Evolutionary conservation across 2,329 filamentous ascomycete species (phyloP), one percentile per base, ranked within the genome.

Genomic region (Pochonia chlamydosporia): DNA sequence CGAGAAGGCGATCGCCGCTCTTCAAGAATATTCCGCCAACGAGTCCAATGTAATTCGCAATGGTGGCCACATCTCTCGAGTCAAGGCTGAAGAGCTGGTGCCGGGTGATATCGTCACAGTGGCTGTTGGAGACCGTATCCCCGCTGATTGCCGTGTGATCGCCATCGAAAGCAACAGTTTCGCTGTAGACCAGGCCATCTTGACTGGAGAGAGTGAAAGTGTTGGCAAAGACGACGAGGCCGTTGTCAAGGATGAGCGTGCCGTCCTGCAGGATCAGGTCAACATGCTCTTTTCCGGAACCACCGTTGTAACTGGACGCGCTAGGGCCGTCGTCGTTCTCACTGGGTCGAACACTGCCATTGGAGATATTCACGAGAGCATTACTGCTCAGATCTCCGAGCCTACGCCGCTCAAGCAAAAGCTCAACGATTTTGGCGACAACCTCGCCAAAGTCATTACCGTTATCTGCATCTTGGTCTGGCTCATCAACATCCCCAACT

Each of bases 221-320:
- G 92, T 99, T 44, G 80, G 84, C 64, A 99, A 99, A 71, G 88
- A 92, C 59, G 79, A 78, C 43, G 65, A 65, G 3, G 74, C 78
- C 5, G 69, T 82, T 4, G 74, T 97, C 55, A 74, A 79, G 56
- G 93, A 97, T 63, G 72, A 78, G 40, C 84, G 87, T 69, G 91
- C 92, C 39, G 95, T 99, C 56, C 89, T 96, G 71, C 93, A 99
- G 72, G 93, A 99, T 65, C 93, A 97, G 73, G 73, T 87, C 72
- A 99, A 99, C 68, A 96, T 96, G 81, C 78, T 99, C 51, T 99
- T 99, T 71, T 99, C 95, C 1, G 95, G 95, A 59, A 99, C 95
- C 5, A 97, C 93, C 3, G 90, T 99, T 16, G 92, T 96, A 18
- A 95, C 87, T 54, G 93, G 93, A 52, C 89, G 92, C 65, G 95